These are phyloP conservation scores for Pleurotus giganteus DNA, from an alignment of 768 basidiomycete species.

Conservation along the genomic window DNA sequence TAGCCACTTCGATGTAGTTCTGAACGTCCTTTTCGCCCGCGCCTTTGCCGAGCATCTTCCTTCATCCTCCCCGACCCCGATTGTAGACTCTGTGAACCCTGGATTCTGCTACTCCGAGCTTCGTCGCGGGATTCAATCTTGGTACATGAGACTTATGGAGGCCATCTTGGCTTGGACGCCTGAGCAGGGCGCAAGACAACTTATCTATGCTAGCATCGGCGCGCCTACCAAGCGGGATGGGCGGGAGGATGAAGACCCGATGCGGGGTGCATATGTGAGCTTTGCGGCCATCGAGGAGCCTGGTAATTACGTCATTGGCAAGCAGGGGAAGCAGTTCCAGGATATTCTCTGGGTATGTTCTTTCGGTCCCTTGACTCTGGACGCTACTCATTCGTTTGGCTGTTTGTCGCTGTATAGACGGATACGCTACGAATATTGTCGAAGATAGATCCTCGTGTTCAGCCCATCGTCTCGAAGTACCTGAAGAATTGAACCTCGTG, in stretches of 20 bases:
- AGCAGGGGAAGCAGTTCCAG: slow-evolving; percentile 26
- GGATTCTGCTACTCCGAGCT: slow-evolving; percentile 40
- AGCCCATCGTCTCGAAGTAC: slow-evolving; percentile 16
- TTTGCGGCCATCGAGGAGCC: slow-evolving; percentile 24
- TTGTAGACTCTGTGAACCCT: slow-evolving; percentile 37
- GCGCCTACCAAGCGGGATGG: neutral
- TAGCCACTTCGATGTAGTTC: slow-evolving; percentile 31
- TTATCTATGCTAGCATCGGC: slow-evolving; percentile 33
- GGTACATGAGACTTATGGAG: slow-evolving; percentile 21
- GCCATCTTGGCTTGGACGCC: slow-evolving; percentile 30
- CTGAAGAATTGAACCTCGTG: slow-evolving; percentile 8
- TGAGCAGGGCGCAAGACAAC: slow-evolving; percentile 32
- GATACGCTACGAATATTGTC: slow-evolving; percentile 20
- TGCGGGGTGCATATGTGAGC: slow-evolving; percentile 30
- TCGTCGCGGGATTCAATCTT: slow-evolving; percentile 22
- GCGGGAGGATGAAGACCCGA: slow-evolving; percentile 10
- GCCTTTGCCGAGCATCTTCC: slow-evolving; percentile 31
- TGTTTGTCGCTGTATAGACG: neutral
- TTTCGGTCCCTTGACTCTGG: neutral
- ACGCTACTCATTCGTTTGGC: neutral
- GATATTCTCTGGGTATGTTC: slow-evolving; percentile 33
- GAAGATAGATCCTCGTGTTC: slow-evolving; percentile 16
- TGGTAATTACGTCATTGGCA: slow-evolving; percentile 31
- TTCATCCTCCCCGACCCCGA: slow-evolving; percentile 19
- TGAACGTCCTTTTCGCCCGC: slow-evolving; percentile 39